A percentile compares a stretch with the other conserved stretches of the same genome.
phyloP scores from a whole-genome alignment of 2,329 filamentous ascomycete genomes.

The Pseudocercospora musae region DNA sequence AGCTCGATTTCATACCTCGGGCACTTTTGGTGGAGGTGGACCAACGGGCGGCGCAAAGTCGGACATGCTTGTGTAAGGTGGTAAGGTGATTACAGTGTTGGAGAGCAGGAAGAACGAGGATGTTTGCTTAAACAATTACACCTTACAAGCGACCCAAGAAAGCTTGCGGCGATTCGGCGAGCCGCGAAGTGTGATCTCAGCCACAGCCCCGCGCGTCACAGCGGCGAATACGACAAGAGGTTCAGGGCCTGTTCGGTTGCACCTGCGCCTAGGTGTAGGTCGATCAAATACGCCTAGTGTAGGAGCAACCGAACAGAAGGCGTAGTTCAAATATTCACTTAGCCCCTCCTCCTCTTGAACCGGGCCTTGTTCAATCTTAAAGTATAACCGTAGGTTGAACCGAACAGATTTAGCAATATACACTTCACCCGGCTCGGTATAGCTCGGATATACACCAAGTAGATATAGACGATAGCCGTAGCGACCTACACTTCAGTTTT shows the following conservation, averaged over 20 bases:
- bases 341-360: no score
- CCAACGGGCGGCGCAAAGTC: slow-evolving; percentile 35
- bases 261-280: no score
- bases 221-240: not conserved
- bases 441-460: no score
- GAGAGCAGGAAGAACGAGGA: not conserved
- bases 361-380: no score
- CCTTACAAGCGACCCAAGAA: not conserved
- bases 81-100: not conserved
- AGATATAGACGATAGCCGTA: no score
- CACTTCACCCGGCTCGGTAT: no score
- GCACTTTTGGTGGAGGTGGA: slow-evolving; percentile 28
- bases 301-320: no score
- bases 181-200: not conserved
- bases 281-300: no score
- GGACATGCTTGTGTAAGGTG: slow-evolving; percentile 23
- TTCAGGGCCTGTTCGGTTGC: not conserved
- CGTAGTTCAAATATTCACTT: no score
- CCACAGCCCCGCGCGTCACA: not conserved
- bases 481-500: no score
- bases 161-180: not conserved
- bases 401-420: no score
- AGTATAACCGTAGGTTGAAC: no score
- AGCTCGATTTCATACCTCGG: slow-evolving; percentile 7
- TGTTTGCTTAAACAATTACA: not conserved